Percentiles rank a stretch among this genome's conserved stretches.
These are phyloP conservation scores for Arctium lappa DNA, from an alignment of 129 eudicot species.

Conservation along the genomic window DNA sequence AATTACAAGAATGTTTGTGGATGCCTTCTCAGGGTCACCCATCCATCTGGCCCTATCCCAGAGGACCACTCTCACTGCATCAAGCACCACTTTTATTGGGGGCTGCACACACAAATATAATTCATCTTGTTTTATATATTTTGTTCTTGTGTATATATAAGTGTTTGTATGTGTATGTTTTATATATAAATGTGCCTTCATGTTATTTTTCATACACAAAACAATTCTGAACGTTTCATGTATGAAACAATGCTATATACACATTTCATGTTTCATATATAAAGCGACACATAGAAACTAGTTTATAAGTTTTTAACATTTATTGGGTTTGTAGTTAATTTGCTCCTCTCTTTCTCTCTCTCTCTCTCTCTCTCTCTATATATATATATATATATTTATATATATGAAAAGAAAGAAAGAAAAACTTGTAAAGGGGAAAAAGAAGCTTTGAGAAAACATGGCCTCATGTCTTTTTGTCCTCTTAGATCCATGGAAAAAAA, in stretches of 20 bases:
- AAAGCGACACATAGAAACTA: neutral
- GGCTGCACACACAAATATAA: neutral
- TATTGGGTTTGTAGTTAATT: too few species aligned
- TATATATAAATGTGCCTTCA: neutral
- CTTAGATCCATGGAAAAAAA: conserved; percentile 16
- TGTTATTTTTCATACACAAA: neutral
- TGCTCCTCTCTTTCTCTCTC: neutral
- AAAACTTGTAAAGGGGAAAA: neutral
- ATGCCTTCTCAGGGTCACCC: neutral
- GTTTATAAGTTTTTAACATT: too few species aligned
- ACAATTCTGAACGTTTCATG: neutral
- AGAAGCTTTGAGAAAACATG: conserved; percentile 17
- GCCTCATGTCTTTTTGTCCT: conserved; percentile 25
- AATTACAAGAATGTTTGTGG: neutral
- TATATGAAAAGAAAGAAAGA: neutral
- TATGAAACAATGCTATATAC: too few species aligned
- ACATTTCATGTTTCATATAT: too few species aligned
- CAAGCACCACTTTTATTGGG: neutral
- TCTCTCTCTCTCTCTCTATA: neutral
- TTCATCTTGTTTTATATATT: neutral
- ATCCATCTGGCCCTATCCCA: neutral
- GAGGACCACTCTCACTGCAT: neutral
- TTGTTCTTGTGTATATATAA: neutral
- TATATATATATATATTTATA: too few species aligned
- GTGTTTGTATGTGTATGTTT: neutral